A percentile compares a stretch with the other conserved stretches of the same genome.
Evolutionary conservation across 495 filamentous ascomycete genomes (phyloP).

Genomic region (Annulohypoxylon moriforme): DNA sequence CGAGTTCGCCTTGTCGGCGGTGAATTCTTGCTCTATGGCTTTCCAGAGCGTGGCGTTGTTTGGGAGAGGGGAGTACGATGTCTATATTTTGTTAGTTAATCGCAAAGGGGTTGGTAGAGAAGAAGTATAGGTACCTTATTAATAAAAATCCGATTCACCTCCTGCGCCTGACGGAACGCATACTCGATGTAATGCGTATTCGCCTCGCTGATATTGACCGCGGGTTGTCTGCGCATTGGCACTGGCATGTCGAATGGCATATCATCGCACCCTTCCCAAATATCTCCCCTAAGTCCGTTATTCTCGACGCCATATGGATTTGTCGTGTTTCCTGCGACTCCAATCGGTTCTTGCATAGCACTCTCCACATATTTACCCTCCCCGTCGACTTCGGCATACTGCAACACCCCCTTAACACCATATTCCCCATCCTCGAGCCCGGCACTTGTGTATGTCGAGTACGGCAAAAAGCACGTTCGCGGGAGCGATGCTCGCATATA

Average conservation of each 20-base stretch:
- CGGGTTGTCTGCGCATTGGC: slow-evolving; percentile 44
- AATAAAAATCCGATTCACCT: slow-evolving; percentile 51
- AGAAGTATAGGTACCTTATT: slow-evolving; percentile 42
- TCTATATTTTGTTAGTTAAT: slow-evolving; percentile 29
- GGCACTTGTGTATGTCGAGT: slow-evolving; percentile 41
- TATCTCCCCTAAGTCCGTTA: slow-evolving; percentile 43
- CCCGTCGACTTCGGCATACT: slow-evolving; percentile 21
- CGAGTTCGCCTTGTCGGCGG: slow-evolving; percentile 35
- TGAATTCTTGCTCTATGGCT: slow-evolving; percentile 45
- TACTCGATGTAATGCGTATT: slow-evolving; percentile 50
- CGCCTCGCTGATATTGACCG: slow-evolving; percentile 40
- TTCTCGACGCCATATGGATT: slow-evolving; percentile 49
- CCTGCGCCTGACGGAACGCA: slow-evolving; percentile 48
- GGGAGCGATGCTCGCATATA: slow-evolving; percentile 47
- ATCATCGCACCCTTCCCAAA: slow-evolving; percentile 51
- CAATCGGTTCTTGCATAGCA: slow-evolving; percentile 31
- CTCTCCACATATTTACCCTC: neutral
- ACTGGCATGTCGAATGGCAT: slow-evolving; percentile 50
- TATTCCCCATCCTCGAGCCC: slow-evolving; percentile 43
- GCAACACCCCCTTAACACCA: slow-evolving; percentile 39
- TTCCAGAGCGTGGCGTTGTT: slow-evolving; percentile 49
- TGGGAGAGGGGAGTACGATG: slow-evolving; percentile 42
- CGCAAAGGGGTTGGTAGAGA: neutral
- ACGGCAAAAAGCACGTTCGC: slow-evolving; percentile 48
- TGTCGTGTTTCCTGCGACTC: slow-evolving; percentile 41